Conservation (phyloP, 345 rosid genomes). For the Melaleuca alternifolia region DNA sequence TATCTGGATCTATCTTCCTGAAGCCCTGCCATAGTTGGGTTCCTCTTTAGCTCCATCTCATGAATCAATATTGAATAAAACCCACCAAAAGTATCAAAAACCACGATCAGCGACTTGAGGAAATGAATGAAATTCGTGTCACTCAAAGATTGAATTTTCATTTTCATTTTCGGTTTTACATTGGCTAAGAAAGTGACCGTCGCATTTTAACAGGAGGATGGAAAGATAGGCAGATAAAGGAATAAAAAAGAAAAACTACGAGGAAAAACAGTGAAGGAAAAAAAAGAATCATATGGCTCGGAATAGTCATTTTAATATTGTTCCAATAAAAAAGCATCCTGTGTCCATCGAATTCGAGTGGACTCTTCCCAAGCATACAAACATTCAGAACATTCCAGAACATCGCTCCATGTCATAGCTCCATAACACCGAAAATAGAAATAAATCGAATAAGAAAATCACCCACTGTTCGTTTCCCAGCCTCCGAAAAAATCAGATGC, state of each 20-base stretch:
- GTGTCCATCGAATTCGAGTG: not conserved
- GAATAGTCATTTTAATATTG: not conserved
- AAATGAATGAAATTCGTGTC: not conserved
- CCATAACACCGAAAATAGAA: not conserved
- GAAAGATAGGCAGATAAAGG: not conserved
- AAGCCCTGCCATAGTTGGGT: constrained; percentile 44
- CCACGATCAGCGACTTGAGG: not conserved
- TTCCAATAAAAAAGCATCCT: not conserved
- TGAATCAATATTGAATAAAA: not conserved
- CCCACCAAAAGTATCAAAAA: not conserved
- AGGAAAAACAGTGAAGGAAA: not conserved
- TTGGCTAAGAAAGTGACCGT: not conserved
- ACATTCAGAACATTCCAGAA: not conserved
- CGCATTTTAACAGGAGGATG: not conserved
- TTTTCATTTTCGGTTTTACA: not conserved
- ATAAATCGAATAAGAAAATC: not conserved
- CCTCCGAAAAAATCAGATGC: not conserved
- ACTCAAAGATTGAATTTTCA: not conserved
- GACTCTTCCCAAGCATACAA: not conserved
- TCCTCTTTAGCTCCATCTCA: not conserved
- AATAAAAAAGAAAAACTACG: not conserved
- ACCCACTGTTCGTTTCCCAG: not conserved
- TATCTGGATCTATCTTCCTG: constrained; percentile 71
- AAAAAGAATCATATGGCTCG: not conserved
- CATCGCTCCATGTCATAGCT: not conserved